Evolutionary conservation across 2,329 filamentous ascomycete species (phyloP).

Genomic region (Coniochaeta sp.): DNA sequence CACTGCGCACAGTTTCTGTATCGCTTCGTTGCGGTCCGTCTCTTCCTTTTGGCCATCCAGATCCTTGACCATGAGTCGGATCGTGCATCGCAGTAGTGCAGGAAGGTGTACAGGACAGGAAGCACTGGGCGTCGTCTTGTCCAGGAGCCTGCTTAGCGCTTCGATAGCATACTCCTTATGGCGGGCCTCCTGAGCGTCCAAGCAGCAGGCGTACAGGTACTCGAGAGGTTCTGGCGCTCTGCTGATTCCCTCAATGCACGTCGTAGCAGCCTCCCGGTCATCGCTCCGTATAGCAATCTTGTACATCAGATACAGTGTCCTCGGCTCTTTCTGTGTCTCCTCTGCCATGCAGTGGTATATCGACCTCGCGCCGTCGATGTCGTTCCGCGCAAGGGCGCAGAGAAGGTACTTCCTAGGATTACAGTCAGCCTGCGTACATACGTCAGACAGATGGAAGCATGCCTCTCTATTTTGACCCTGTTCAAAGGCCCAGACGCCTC

Average conservation of each 20-base stretch:
- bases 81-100: conserved; percentile 55
- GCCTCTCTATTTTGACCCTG: conserved; percentile 62
- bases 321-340: conserved; percentile 47
- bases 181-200: conserved; percentile 63
- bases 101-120: conserved; percentile 49
- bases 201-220: conserved; percentile 71
- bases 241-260: conserved; percentile 56
- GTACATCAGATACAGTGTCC: conserved; percentile 69
- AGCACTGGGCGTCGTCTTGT: conserved; percentile 41
- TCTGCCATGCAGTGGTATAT: conserved; percentile 54
- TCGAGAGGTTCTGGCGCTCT: conserved; percentile 46
- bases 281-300: conserved; percentile 57
- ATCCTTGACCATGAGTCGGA: conserved; percentile 40
- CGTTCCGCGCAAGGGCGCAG: conserved; percentile 55
- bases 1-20: conserved; percentile 44
- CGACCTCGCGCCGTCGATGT: conserved; percentile 45
- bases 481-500: conserved; percentile 58
- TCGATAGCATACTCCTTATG: conserved; percentile 53
- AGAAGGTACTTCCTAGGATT: conserved; percentile 60
- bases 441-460: not conserved
- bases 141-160: conserved; percentile 53
- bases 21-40: conserved; percentile 9
- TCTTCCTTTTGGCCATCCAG: conserved; percentile 22
- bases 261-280: conserved; percentile 50
- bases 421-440: conserved; percentile 10